Evolutionary conservation across 2,329 filamentous ascomycete species (phyloP), one percentile per base, ranked within the genome.

Genomic region (Hymenotorrendiella dingleyae): DNA sequence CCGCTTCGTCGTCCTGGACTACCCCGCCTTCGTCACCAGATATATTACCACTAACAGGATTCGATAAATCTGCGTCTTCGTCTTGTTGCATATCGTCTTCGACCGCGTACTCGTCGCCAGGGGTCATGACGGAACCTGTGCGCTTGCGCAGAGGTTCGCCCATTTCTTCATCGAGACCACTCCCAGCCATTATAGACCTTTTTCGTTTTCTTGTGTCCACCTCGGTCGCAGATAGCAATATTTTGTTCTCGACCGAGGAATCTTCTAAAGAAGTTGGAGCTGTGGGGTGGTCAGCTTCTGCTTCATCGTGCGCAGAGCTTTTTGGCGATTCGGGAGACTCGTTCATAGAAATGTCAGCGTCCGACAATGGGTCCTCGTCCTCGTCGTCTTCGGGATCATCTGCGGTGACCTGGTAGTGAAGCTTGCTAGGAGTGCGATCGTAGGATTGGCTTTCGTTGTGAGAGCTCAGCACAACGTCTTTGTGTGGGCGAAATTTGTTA

Each of bases 351-450:
- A 63, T 60, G 32, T 63, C 64, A 11, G 62, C 56, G 28, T 61
- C 55, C 10, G 49, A 63, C 54, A 48, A 58, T 26, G 46, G 49
- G 17, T 56, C 54, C 20, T 57, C 56, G 20, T 62, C 60, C 32
- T 61, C 61, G 2, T 69, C 68, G 6, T 67, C 64, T 23, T 71
- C 68, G 26, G 64, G 59, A 40, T 68, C 62, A 17, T 69, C 62
- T 35, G 67, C 62, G 6, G 63, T 67, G 12, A 70, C 69, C 44
- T 73, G 71, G 48, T 82, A 78, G 53, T 80, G 79, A 46, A 89
- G 74, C 68, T 89, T 91, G 71, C 83, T 90, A 3, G 86, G 85
- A 42, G 82, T 88, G 52, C 76, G 77, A 55, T 84, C 80, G 50
- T 78, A 77, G 42, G 67, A 62, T 32, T 71, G 68, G 42, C 67